Evolutionary conservation across 2,329 filamentous ascomycete species (phyloP), one percentile per base, ranked within the genome.

Genomic region (Paecilomyces variotii): DNA sequence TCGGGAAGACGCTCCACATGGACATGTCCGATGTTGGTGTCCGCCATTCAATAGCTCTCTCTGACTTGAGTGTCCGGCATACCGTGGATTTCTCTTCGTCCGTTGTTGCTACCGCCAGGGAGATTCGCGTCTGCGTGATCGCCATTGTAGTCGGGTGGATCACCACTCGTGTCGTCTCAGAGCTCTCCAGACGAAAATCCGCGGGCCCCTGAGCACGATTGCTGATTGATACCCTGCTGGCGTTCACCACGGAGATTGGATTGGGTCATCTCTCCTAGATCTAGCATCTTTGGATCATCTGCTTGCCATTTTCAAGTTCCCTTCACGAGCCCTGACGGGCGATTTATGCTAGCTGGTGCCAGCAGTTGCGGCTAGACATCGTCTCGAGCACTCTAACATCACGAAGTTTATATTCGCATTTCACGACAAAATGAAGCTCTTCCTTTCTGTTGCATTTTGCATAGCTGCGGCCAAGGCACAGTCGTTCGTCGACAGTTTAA

Each of bases 401-500:
- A 54, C 52, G 25, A 39, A 52, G 24, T 52, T 52, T 52, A n/a
- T 24, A 52, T 52, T 45, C 39, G 19, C n/a, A 9, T 45, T 52
- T 52, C 50, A 61, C 61, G 59, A 61, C 63, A 76, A 67, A 54
- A 75, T 82, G 70, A 76, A 71, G 62, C 66, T 73, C 53, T 65
- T 76, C 59, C 70, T 72, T 62, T 76, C 72, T 59, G 68, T 77
- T 24, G 67, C 74, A n/a, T 63, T 81, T 50, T 70, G 78, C 24
- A 65, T 83, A 57, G 80, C 82, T 60, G 73, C 78, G 53, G 78
- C 78, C 35, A 80, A 82, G 56, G 87, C 87, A 35, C 84, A 89
- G 68, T 85, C 84, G 66, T 78, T 90, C 57, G 82, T 90, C 68
- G 87, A 85, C 64, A 85, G 86, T 68, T 81, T 91, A 54, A 92